Conservation (phyloP, 176 grass and related monocot species). For the Cymbopogon citratus region DNA sequence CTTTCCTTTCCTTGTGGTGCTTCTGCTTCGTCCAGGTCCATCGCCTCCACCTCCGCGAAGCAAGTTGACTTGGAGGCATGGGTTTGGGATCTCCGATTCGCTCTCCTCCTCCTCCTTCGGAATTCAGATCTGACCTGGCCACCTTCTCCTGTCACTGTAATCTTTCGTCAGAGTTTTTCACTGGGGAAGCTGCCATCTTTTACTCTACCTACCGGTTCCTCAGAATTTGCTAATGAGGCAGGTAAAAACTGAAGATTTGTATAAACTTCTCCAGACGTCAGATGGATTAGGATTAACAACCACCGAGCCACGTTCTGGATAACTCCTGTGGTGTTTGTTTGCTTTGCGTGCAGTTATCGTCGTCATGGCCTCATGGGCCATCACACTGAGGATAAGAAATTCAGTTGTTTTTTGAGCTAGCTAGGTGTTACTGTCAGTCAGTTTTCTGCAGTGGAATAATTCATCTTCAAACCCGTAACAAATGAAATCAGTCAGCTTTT, state of each 20-base stretch:
- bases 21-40: background rate
- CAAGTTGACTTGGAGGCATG: slow-evolving; percentile 44
- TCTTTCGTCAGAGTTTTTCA: slow-evolving; percentile 5
- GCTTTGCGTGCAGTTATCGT: background rate
- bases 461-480: background rate
- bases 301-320: background rate
- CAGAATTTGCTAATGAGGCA: background rate
- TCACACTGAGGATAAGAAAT: background rate
- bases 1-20: slow-evolving; percentile 5
- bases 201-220: background rate
- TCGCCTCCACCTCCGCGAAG: slow-evolving; percentile 29
- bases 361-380: background rate
- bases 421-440: background rate
- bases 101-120: background rate
- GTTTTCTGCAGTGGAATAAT: background rate
- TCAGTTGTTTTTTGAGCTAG: background rate
- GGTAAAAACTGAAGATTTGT: background rate
- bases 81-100: slow-evolving; percentile 26
- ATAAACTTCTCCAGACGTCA: background rate
- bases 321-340: background rate
- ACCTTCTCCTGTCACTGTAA: slow-evolving; percentile 19
- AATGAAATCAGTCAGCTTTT: background rate
- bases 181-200: background rate
- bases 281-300: background rate
- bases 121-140: slow-evolving; percentile 12